phyloP scores from a whole-genome alignment of 331 rosid species.

The Spiraea crenata region DNA sequence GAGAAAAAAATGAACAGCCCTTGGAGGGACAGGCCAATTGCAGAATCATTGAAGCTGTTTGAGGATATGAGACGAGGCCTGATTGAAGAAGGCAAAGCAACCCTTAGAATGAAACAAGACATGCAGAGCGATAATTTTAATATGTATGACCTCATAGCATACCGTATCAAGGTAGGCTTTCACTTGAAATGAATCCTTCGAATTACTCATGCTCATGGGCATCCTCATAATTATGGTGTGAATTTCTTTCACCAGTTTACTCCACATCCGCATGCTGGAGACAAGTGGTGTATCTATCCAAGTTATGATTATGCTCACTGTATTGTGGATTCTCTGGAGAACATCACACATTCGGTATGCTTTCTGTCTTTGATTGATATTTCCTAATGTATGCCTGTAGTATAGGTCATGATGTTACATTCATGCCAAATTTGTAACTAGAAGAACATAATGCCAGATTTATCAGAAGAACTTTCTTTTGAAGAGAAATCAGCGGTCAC shows the following conservation, averaged over 20 bases:
- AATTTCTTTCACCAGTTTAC: slow-evolving; percentile 60
- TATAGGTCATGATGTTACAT: background rate
- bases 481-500: background rate
- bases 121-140: slow-evolving; percentile 97
- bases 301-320: slow-evolving; percentile 98
- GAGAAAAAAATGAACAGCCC: slow-evolving; percentile 96
- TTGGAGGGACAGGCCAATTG: slow-evolving; percentile 89
- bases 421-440: background rate
- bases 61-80: slow-evolving; percentile 84
- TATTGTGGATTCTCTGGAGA: slow-evolving; percentile 96
- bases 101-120: slow-evolving; percentile 98
- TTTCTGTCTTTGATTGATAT: slow-evolving; percentile 15
- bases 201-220: slow-evolving; percentile 2
- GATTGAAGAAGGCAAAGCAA: slow-evolving; percentile 92
- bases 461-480: background rate
- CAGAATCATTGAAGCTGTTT: slow-evolving; percentile 79
- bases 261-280: slow-evolving; percentile 98
- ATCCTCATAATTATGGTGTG: slow-evolving; percentile 18
- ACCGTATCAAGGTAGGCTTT: slow-evolving; percentile 75
- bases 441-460: background rate
- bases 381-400: slow-evolving; percentile 1
- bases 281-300: slow-evolving; percentile 98
- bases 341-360: slow-evolving; percentile 92
- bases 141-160: slow-evolving; percentile 98
- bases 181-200: slow-evolving; percentile 11